Percentiles rank a stretch among this genome's conserved stretches.
Evolutionary conservation across 2,329 filamentous ascomycete genomes (phyloP).

Genomic region (Cladosporium halotolerans): DNA sequence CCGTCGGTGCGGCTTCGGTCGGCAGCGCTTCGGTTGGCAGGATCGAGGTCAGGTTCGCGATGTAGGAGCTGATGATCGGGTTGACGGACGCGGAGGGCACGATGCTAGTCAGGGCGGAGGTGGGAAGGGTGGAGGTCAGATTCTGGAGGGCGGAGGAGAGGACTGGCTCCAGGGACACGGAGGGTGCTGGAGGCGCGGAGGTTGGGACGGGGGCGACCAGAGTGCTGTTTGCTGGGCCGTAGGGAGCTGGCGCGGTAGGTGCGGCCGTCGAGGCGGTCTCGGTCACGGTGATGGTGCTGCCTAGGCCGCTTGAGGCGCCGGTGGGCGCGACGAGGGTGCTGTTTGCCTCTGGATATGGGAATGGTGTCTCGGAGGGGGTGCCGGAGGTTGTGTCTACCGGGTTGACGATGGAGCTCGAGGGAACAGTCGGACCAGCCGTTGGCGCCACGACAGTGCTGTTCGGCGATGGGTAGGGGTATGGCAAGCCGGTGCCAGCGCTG

Average conservation of each 20-base stretch:
- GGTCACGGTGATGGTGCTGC: background rate
- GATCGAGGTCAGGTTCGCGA: slow-evolving; percentile 17
- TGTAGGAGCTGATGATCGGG: slow-evolving; percentile 15
- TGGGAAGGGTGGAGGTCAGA: slow-evolving; percentile 15
- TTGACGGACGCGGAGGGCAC: slow-evolving; percentile 18
- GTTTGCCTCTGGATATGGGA: slow-evolving; percentile 1
- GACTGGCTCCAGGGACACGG: slow-evolving; percentile 15
- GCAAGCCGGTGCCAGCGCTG: background rate
- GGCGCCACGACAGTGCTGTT: slow-evolving; percentile 14
- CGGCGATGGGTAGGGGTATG: slow-evolving; percentile 1
- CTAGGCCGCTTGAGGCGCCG: background rate
- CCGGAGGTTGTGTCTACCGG: background rate
- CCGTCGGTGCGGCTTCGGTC: slow-evolving; percentile 14
- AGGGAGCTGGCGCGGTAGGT: background rate
- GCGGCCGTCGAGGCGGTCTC: background rate
- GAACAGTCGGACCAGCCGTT: slow-evolving; percentile 7
- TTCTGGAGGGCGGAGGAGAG: slow-evolving; percentile 17
- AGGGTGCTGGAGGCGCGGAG: slow-evolving; percentile 11
- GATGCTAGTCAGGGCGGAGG: slow-evolving; percentile 13
- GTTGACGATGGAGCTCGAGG: slow-evolving; percentile 1
- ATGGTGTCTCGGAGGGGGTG: background rate
- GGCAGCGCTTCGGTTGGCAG: slow-evolving; percentile 15
- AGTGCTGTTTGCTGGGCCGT: slow-evolving; percentile 9
- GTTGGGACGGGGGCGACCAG: slow-evolving; percentile 7
- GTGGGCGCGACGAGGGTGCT: slow-evolving; percentile 11